Evolutionary conservation across 2,329 filamentous ascomycete species (phyloP), one percentile per base, ranked within the genome.

Genomic region (Botrytis tulipae): DNA sequence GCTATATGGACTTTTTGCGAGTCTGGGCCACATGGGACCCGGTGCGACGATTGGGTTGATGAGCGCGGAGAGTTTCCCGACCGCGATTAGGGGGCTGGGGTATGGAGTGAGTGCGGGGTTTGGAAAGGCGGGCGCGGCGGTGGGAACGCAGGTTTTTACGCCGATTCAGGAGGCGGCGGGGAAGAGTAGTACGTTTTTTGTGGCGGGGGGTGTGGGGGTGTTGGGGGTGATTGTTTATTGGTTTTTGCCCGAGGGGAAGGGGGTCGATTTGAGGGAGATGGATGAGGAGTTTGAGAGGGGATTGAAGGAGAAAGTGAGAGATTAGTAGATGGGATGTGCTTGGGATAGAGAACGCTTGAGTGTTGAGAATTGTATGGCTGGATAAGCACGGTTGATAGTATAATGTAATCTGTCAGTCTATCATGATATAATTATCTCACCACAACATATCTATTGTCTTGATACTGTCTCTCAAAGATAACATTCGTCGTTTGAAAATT

Each of bases 111-210:
- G 80, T 4, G 78, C 80, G 20, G 81, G 80, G 1, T 81, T 82
- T 74, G 81, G 82, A 2, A 79, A 79, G 35, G 80, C 81, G 1
- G 82, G 81, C 0, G 81, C 81, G 0, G 81, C 81, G 0, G 78
- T 82, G 0, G 82, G 81, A 1, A 82, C 80, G 32, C 77, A 82
- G 73, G 81, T 78, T 20, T 82, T 82, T 48, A 80, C 78, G 3
- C 82, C 80, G 1, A 71, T 82, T 72, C 78, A 81, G 65, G 76
- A 79, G 7, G 71, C 61, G 1, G 80, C 78, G 2, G 81, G 81
- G 0, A 78, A 78, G 22, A 78, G 74, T n/a, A 76, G 79, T 5
- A 82, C 80, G 0, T 82, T 82, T 57, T 82, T 80, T 75, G 76
- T 82, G 9, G 78, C 77, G 6, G 81, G 79, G 7, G 72, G 68